These are phyloP conservation scores for Fusarium redolens DNA, from an alignment of 2,329 filamentous ascomycete genomes.

Conservation along the genomic window DNA sequence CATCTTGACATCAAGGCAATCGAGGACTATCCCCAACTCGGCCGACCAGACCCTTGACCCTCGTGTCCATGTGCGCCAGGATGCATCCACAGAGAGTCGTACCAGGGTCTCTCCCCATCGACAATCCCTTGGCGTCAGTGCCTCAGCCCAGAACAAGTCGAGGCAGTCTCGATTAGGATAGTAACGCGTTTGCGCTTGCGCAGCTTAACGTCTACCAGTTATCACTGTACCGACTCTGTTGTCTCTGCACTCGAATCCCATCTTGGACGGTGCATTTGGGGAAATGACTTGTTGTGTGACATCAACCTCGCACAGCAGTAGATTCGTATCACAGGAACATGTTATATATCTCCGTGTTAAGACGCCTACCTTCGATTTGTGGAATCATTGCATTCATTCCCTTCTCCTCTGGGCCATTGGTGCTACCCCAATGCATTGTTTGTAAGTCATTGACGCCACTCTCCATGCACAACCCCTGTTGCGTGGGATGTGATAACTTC, in stretches of 20 bases:
- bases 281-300: conserved; percentile 23
- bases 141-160: conserved; percentile 28
- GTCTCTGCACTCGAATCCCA: conserved; percentile 26
- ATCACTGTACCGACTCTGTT: background rate
- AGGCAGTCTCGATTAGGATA: conserved; percentile 24
- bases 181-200: conserved; percentile 40
- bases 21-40: conserved; percentile 39
- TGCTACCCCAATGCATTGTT: conserved; percentile 23
- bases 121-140: conserved; percentile 24
- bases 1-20: conserved; percentile 42
- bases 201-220: conserved; percentile 26
- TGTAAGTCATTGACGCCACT: conserved; percentile 28
- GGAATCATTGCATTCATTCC: conserved; percentile 11
- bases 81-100: conserved; percentile 35
- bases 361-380: conserved; percentile 9
- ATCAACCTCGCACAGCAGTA: conserved; percentile 19
- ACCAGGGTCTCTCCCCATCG: conserved; percentile 18
- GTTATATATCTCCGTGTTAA: conserved; percentile 36
- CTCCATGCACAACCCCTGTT: conserved; percentile 25
- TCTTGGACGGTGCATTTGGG: conserved; percentile 14
- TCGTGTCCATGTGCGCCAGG: conserved; percentile 35
- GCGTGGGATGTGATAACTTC: background rate
- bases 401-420: conserved; percentile 11
- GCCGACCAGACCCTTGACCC: conserved; percentile 30
- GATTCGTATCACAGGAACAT: conserved; percentile 19